Evolutionary conservation across 202 grass and related monocot species (phyloP).

Genomic region (Panicum hallii): DNA sequence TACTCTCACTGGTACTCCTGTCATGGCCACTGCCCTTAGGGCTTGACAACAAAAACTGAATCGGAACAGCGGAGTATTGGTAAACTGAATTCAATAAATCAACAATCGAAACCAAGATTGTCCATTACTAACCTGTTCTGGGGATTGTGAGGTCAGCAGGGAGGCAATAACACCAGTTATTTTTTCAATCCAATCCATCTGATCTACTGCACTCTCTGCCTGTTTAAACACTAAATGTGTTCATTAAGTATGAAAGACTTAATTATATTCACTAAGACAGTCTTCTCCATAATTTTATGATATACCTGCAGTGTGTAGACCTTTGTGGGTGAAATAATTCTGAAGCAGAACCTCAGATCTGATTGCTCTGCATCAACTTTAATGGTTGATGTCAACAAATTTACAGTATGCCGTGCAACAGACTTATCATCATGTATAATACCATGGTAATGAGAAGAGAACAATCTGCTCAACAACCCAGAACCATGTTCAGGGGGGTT

Average conservation of each 20-base stretch:
- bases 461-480: slow-evolving; percentile 94
- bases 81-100: slow-evolving; percentile 38
- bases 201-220: slow-evolving; percentile 96
- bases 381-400: slow-evolving; percentile 95
- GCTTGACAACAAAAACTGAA: slow-evolving; percentile 63
- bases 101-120: background rate
- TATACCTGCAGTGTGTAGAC: slow-evolving; percentile 93
- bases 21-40: slow-evolving; percentile 66
- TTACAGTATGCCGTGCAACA: slow-evolving; percentile 95
- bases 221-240: slow-evolving; percentile 51
- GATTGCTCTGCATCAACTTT: slow-evolving; percentile 94
- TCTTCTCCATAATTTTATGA: slow-evolving; percentile 32
- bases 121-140: slow-evolving; percentile 74
- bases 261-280: slow-evolving; percentile 34
- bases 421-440: slow-evolving; percentile 85
- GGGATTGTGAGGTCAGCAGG: slow-evolving; percentile 81
- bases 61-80: slow-evolving; percentile 30
- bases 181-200: slow-evolving; percentile 99
- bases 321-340: slow-evolving; percentile 95
- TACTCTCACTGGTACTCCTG: slow-evolving; percentile 58
- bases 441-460: slow-evolving; percentile 97
- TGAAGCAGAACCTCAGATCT: slow-evolving; percentile 96
- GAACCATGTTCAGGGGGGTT: slow-evolving; percentile 74
- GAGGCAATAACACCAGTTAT: slow-evolving; percentile 98
- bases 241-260: slow-evolving; percentile 32